Evolutionary conservation across 768 basidiomycete genomes (phyloP).

Genomic region (Imleria badia): DNA sequence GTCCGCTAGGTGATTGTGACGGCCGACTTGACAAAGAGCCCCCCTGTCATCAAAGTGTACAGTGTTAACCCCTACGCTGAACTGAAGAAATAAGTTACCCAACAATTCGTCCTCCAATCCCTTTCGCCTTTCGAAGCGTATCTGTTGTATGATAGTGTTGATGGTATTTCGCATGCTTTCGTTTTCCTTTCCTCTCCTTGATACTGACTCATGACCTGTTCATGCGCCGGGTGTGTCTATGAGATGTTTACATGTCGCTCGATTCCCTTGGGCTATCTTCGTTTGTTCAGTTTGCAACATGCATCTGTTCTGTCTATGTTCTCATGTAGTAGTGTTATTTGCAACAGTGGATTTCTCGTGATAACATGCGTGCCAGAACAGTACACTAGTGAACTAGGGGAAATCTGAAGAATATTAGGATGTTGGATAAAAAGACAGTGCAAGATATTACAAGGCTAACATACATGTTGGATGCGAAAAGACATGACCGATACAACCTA

Average conservation of each 20-base stretch:
- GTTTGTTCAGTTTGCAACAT: constrained; percentile 13
- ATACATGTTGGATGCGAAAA: background rate
- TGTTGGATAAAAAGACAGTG: background rate
- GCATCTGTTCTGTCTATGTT: constrained; percentile 22
- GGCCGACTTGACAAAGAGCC: constrained; percentile 92
- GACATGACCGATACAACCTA: constrained; percentile 17
- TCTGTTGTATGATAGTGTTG: constrained; percentile 33
- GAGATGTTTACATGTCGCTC: constrained; percentile 24
- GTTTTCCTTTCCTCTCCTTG: constrained; percentile 30
- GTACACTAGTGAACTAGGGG: background rate
- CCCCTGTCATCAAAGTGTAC: constrained; percentile 96
- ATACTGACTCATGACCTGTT: constrained; percentile 30
- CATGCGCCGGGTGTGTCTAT: constrained; percentile 29
- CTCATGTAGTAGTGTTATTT: constrained; percentile 24
- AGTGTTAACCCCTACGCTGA: constrained; percentile 90
- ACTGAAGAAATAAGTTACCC: constrained; percentile 42
- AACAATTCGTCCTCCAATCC: background rate
- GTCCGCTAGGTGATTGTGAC: constrained; percentile 81
- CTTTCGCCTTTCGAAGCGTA: constrained; percentile 4
- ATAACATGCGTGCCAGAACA: background rate
- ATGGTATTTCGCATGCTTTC: constrained; percentile 33
- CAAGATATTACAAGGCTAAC: background rate
- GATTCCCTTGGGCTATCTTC: constrained; percentile 17
- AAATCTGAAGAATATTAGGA: background rate
- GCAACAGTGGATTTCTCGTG: constrained; percentile 12